Percentiles rank a stretch among this genome's conserved stretches.
phyloP scores from a whole-genome alignment of 176 grass and related monocot species.

The Musa troglodytarum region DNA sequence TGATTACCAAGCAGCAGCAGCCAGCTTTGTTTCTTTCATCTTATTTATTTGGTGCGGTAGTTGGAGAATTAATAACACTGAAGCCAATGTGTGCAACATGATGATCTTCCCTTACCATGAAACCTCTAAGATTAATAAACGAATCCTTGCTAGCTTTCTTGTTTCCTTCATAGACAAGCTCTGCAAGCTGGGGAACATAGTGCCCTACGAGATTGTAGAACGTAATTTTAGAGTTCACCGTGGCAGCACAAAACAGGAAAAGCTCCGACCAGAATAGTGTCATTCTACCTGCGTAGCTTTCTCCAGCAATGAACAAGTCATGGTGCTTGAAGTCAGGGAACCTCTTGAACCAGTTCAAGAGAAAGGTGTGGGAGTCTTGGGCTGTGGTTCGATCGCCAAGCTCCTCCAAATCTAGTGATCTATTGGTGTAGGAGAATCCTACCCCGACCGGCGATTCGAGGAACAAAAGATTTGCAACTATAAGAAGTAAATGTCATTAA shows the following conservation, averaged over 20 bases:
- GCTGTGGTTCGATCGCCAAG: constrained; percentile 76
- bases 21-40: not conserved
- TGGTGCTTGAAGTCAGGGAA: constrained; percentile 75
- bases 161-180: constrained; percentile 79
- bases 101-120: constrained; percentile 48
- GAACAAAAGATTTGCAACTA: constrained; percentile 88
- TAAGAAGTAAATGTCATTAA: not conserved
- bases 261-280: no score
- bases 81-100: not conserved
- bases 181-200: constrained; percentile 88
- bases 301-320: constrained; percentile 77
- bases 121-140: constrained; percentile 77
- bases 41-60: not conserved
- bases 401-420: constrained; percentile 45
- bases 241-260: not conserved
- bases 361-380: constrained; percentile 58
- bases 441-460: constrained; percentile 80
- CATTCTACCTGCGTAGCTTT: constrained; percentile 78
- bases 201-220: constrained; percentile 43
- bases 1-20: not conserved
- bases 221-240: not conserved
- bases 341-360: constrained; percentile 61
- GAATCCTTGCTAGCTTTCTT: constrained; percentile 41
- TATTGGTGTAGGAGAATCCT: constrained; percentile 89
- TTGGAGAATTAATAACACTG: constrained; percentile 3